Base-by-base conservation (phyloP, 148 eudicot genomes). In the Talinum fruticosum region DNA sequence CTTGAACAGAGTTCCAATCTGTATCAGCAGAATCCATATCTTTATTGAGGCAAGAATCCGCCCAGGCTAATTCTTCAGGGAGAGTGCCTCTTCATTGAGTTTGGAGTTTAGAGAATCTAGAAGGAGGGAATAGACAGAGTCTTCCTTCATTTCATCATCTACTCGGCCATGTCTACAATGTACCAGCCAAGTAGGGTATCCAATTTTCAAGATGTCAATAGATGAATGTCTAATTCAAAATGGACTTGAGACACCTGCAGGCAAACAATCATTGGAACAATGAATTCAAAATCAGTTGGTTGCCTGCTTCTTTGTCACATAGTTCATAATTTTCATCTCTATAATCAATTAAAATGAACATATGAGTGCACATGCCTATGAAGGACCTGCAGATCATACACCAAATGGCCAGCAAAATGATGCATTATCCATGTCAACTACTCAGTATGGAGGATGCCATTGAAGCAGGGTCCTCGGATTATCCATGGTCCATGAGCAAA, bases 31-130 rank as follows among this genome's bases (percentile, higher is more conserved):
- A 69, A 45, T 77, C 88, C 47, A 79, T 41, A 53, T 88, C 86
- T 66, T 81, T 78, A 68, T 78, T 51, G 54, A 91, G 83, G 80
- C 93, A 93, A 53, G 96, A 93, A 75, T 93, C 93, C 0, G 83
- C 96, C 96, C 96, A 93, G 57, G 87, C 87, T 68, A 90, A 18
- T 85, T 88, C 97, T 73, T 88, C 90, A 23, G 76, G 16, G 90
- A 87, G 78, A 80, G 80, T 74, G 72, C 66, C 61, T 70, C 79
- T 73, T 64, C 81, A 76, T 53, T 65, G 71, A 79, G 77, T 71
- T 75, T 61, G 34, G 81, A 70, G 57, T 78, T 80, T 16, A 69
- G 21, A 36, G 81, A 71, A 69, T 81, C 77, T 26, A 74, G 32
- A 68, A 61, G 41, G 41, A 33, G 34, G 6, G 85, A 72, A 73